phyloP scores from a whole-genome alignment of 768 basidiomycete genomes.

The Pleurotus citrinopileatus region DNA sequence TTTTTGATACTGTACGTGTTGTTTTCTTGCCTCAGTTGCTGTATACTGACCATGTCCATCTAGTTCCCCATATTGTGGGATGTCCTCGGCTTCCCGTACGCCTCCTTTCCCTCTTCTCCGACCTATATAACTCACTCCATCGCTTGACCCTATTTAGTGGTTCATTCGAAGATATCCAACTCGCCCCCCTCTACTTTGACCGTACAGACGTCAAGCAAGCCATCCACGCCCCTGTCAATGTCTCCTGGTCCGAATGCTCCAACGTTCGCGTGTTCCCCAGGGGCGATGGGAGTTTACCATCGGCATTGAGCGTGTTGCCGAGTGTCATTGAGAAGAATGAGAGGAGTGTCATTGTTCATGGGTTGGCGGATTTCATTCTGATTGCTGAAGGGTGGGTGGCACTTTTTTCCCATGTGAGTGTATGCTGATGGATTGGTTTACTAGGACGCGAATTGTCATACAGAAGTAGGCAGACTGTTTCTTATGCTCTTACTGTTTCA shows the following conservation, averaged over 20 bases:
- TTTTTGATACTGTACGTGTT: constrained; percentile 58
- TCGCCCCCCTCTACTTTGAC: constrained; percentile 68
- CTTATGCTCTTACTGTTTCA: neutral
- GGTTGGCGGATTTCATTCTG: constrained; percentile 68
- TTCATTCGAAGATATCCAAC: constrained; percentile 50
- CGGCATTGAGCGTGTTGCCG: constrained; percentile 64
- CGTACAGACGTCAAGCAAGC: constrained; percentile 63
- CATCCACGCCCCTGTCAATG: constrained; percentile 65
- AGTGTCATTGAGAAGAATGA: constrained; percentile 75
- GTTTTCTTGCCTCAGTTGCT: neutral
- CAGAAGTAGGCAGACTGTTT: constrained; percentile 48
- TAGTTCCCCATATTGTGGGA: constrained; percentile 70
- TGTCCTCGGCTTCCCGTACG: constrained; percentile 78
- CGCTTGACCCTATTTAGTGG: constrained; percentile 43
- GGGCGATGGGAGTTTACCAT: constrained; percentile 59
- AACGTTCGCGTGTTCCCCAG: constrained; percentile 56
- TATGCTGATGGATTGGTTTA: neutral
- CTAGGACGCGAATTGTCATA: constrained; percentile 55
- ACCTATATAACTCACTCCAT: neutral
- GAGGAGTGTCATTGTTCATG: constrained; percentile 67
- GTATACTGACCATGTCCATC: constrained; percentile 13
- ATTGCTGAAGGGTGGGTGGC: constrained; percentile 67
- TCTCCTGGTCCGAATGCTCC: constrained; percentile 65
- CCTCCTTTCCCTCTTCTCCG: neutral
- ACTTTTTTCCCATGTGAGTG: neutral